Evolutionary conservation across 2,329 filamentous ascomycete species (phyloP), one percentile per base, ranked within the genome.

Genomic region (Fusarium sp.): DNA sequence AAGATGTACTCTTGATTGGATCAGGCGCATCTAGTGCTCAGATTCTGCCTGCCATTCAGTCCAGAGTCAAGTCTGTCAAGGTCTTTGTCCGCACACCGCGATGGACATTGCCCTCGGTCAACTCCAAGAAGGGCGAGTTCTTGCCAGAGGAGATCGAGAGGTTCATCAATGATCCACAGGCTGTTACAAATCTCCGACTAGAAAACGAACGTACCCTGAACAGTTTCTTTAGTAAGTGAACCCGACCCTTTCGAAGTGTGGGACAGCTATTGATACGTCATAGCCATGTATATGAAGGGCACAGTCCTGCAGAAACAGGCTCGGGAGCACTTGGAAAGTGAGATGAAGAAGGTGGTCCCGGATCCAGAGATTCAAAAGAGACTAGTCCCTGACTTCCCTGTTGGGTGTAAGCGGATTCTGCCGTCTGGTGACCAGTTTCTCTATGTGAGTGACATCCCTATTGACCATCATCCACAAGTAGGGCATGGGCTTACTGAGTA

Each of bases 211-310:
- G 52, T 12, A 64, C 62, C 0, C 8, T 65, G 3, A 65, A 65
- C 15, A 65, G 60, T 28, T 64, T 65, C 30, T 64, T 59, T 28
- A 65, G 62, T 65, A 31, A 53, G 52, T 34, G 2, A 8, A 8
- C 3, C 6, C 7, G 2, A 11, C 9, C 15, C 13, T 46, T 11
- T n/a, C n/a, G 12, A 12, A 34, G 3, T 4, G 2, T 4, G 6
- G 8, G 9, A 16, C 9, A 6, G 4, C n/a, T n/a, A 11, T 9
- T 62, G 10, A 64, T 4, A 30, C 1, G 2, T 1, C 5, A 7
- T 7, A 65, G 62, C 62, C 11, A 65, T 65, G 62, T 65, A 65
- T 5, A 64, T 65, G 46, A 64, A 64, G 13, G 62, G 40, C 8
- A 65, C 62, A 0, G 2, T 64, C 2, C 28, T 65, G 2, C 62